Percentiles rank a stretch among this genome's conserved stretches.
These are phyloP conservation scores for Euphorbia corollata DNA, from an alignment of 441 rosid species.

Conservation along the genomic window DNA sequence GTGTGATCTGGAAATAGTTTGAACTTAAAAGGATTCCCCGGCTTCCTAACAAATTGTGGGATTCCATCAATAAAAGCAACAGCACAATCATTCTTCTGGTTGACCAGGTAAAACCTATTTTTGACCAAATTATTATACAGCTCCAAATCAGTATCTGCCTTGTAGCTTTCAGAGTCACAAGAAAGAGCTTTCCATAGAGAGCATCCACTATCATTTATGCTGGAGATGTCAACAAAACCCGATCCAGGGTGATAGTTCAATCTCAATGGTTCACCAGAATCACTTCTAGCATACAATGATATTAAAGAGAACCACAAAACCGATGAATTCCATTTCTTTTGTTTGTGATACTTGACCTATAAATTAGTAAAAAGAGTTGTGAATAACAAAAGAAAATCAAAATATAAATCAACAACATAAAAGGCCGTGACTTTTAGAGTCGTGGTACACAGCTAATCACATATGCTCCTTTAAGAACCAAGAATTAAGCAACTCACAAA, in stretches of 20 bases:
- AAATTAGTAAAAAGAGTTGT: slow-evolving; percentile 20
- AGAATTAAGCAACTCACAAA: neutral
- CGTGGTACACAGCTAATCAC: neutral
- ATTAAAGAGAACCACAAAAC: slow-evolving; percentile 76
- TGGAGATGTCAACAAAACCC: slow-evolving; percentile 62
- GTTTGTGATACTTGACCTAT: slow-evolving; percentile 72
- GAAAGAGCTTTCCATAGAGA: slow-evolving; percentile 62
- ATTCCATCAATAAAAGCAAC: slow-evolving; percentile 69
- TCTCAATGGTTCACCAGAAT: slow-evolving; percentile 62
- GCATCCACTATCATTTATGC: slow-evolving; percentile 45
- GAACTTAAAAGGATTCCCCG: slow-evolving; percentile 92
- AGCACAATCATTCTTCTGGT: slow-evolving; percentile 74
- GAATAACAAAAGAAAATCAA: slow-evolving; percentile 12
- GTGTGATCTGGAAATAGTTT: slow-evolving; percentile 49
- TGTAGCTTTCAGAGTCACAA: slow-evolving; percentile 47
- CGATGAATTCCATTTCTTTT: slow-evolving; percentile 63
- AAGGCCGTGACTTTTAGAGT: neutral
- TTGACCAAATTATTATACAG: slow-evolving; percentile 51
- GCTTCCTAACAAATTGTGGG: slow-evolving; percentile 84
- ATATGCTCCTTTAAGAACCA: neutral
- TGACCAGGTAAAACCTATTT: slow-evolving; percentile 66
- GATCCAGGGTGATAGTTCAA: slow-evolving; percentile 60
- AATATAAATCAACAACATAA: neutral
- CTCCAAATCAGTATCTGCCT: slow-evolving; percentile 59
- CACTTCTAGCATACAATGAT: slow-evolving; percentile 69